A percentile compares a stretch with the other conserved stretches of the same genome.
These are phyloP conservation scores for Lepidium didymum DNA, from an alignment of 345 rosid species.

Conservation along the genomic window DNA sequence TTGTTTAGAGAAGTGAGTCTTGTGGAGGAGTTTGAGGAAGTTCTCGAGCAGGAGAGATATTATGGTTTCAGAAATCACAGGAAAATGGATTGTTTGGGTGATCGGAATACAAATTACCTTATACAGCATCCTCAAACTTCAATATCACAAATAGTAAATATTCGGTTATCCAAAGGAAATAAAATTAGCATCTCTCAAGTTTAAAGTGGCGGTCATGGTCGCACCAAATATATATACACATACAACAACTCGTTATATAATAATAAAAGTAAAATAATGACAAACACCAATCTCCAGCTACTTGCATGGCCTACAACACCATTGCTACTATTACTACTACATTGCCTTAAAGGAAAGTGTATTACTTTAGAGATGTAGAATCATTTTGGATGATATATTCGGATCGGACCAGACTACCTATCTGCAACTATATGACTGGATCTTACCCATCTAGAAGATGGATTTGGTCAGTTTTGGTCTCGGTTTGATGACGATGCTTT, in stretches of 20 bases:
- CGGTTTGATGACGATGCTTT: conserved; percentile 57
- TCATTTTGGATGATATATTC: conserved; percentile 7
- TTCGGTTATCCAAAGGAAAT: background rate
- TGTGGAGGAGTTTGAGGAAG: too few relatives aligned
- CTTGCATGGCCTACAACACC: conserved; percentile 20
- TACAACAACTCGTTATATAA: conserved; percentile 20
- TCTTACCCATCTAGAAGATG: conserved; percentile 40
- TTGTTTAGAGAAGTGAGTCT: too few relatives aligned
- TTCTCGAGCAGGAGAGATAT: too few relatives aligned
- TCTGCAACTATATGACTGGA: conserved; percentile 26
- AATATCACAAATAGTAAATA: background rate
- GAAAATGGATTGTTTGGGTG: too few relatives aligned
- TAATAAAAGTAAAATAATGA: conserved; percentile 5
- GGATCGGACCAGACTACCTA: conserved; percentile 23
- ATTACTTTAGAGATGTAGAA: conserved; percentile 1
- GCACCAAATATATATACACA: conserved; percentile 27
- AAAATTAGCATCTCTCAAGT: conserved; percentile 24
- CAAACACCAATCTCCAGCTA: conserved; percentile 16
- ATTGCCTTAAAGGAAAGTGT: conserved; percentile 1
- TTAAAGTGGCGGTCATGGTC: conserved; percentile 20
- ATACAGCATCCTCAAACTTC: too few relatives aligned
- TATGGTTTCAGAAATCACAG: too few relatives aligned
- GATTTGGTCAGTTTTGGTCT: conserved; percentile 80
- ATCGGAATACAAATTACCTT: too few relatives aligned
- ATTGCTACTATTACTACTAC: conserved; percentile 21